These are phyloP conservation scores for Pontederia paniculata DNA, from an alignment of 176 grass and related monocot genomes.

Conservation along the genomic window DNA sequence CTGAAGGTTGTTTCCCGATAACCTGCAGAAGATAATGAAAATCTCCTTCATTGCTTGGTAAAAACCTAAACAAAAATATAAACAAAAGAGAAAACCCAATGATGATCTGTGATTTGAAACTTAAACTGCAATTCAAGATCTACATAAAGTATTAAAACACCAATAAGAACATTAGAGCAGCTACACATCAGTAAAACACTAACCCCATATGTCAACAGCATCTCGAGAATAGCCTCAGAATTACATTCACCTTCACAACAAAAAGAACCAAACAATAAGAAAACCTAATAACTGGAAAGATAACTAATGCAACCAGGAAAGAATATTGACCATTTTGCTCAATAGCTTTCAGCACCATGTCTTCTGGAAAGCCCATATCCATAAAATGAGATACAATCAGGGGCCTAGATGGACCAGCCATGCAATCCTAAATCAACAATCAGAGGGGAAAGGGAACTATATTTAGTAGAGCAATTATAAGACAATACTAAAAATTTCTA, in stretches of 20 bases:
- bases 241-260: constrained; percentile 37
- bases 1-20: constrained; percentile 28
- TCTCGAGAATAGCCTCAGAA: constrained; percentile 52
- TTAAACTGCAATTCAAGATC: background rate
- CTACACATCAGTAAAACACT: constrained; percentile 1
- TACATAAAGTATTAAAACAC: background rate
- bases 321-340: constrained; percentile 5
- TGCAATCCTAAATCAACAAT: background rate
- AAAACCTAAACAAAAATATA: constrained; percentile 8
- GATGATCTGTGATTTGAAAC: background rate
- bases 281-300: background rate
- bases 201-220: constrained; percentile 68
- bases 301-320: background rate
- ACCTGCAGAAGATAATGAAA: constrained; percentile 31
- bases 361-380: constrained; percentile 12
- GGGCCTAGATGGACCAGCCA: constrained; percentile 5
- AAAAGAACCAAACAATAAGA: background rate
- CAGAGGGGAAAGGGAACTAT: background rate
- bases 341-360: constrained; percentile 16
- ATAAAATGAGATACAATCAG: constrained; percentile 1
- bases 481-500: background rate
- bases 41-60: background rate
- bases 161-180: background rate
- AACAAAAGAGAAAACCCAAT: background rate
- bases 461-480: background rate